Evolutionary conservation across 2,329 filamentous ascomycete genomes (phyloP).

Genomic region (Aplosporella prunicola): DNA sequence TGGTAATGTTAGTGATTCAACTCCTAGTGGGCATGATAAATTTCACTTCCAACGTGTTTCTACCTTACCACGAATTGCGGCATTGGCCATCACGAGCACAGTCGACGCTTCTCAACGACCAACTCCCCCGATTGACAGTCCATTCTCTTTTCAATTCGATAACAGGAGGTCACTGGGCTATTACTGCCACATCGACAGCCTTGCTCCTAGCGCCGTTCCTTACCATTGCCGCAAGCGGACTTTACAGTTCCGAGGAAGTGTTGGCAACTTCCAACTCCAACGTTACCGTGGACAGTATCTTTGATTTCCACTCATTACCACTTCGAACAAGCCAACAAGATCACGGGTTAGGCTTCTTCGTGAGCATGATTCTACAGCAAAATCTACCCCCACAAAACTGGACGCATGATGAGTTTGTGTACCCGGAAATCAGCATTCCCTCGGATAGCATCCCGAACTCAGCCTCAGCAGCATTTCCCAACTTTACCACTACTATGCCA

Average conservation of each 20-base stretch:
- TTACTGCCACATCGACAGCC: neutral
- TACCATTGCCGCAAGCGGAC: neutral
- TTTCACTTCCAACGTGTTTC: neutral
- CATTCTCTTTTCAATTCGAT: neutral
- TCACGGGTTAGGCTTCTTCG: too few species aligned
- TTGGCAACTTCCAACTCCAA: neutral
- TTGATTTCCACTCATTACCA: neutral
- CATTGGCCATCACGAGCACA: neutral
- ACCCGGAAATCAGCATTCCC: too few species aligned
- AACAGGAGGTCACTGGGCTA: neutral
- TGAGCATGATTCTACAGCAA: too few species aligned
- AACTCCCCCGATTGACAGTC: neutral
- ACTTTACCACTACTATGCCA: too few species aligned
- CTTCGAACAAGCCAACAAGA: neutral
- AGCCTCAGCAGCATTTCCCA: too few species aligned
- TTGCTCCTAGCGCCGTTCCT: neutral
- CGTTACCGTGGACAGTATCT: neutral
- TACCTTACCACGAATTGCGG: neutral
- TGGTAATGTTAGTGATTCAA: too few species aligned
- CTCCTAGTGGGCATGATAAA: too few species aligned
- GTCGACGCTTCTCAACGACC: neutral
- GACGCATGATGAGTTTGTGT: too few species aligned
- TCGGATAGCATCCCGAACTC: too few species aligned
- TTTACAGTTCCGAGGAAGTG: neutral
- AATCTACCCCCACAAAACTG: too few species aligned